Base-by-base conservation (phyloP, 192 early-diverging fungal genomes). In the Powellomyces hirtus region DNA sequence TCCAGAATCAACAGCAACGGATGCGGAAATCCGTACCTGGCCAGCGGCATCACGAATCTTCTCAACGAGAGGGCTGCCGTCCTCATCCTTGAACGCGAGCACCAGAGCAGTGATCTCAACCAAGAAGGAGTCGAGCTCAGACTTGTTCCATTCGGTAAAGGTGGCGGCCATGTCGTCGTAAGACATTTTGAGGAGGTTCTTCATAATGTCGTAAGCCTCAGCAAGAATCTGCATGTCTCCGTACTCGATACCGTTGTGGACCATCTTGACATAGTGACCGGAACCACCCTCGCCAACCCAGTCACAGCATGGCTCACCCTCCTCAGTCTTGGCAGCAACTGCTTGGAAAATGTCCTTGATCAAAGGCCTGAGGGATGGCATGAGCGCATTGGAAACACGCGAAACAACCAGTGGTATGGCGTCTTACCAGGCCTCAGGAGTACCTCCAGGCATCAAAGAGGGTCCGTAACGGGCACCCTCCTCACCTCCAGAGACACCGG, bases 201-300 rank as follows among this genome's bases (percentile, higher is more conserved):
- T 92, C 81, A 98, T 79, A 75, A 96, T 81, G 58, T 93, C 89
- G 82, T 98, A 98, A 38, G 91, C 92, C 84, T 98, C 96, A 69
- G 88, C 89, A 66, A 98, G 92, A 81, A 98, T 90, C 83, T 49
- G 46, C 96, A 98, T 98, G 81, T 98, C 96, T 71, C 96, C 96
- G 77, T 98, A 98, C 82, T 98, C 96, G 68, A 98, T 98, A 75
- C 94, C 94, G 80, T 98, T 98, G 89, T 98, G 95, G 57, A 98
- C 94, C 96, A 98, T 97, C 89, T 98, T 98, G 84, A 98, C 94
- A 81, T 95, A 98, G 87, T 98, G 95, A 44, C 94, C 96, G 29
- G 96, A 90, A 27, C 96, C 96, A 52, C 89, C 89, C 72, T 95
- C 94, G 71, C 96, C 96, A 68, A 98, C 96, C 95, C 95, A 97